Percentiles rank a stretch among this genome's conserved stretches.
phyloP scores from a whole-genome alignment of 305 asterid species.

The Withania somnifera region DNA sequence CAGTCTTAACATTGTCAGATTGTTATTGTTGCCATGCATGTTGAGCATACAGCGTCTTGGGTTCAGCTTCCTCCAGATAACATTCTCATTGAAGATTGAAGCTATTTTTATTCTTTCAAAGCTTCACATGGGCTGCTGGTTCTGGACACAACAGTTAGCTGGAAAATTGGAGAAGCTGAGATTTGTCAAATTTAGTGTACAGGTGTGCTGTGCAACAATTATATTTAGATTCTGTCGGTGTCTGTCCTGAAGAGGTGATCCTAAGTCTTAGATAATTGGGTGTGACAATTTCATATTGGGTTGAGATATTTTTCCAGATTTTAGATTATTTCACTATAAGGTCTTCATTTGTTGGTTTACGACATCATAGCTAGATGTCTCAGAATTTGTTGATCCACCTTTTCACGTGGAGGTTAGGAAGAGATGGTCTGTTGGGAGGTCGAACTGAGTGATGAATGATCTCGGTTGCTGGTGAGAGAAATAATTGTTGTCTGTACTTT shows the following conservation, averaged over 20 bases:
- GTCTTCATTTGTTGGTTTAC: not conserved
- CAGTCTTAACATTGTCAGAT: conserved; percentile 15
- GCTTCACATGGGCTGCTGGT: conserved; percentile 18
- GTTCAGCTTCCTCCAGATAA: not conserved
- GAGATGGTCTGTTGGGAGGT: conserved; percentile 1
- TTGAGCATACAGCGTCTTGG: conserved; percentile 1
- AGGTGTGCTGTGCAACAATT: conserved; percentile 19
- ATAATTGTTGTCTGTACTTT: not conserved
- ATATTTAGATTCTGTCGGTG: not conserved
- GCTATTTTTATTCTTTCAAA: conserved; percentile 14
- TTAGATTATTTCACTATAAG: not conserved
- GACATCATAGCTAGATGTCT: not conserved
- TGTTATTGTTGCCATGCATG: conserved; percentile 18
- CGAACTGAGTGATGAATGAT: not conserved
- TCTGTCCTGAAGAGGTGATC: conserved; percentile 8
- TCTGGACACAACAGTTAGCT: conserved; percentile 13
- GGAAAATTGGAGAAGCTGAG: conserved; percentile 20
- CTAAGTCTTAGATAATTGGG: conserved; percentile 5
- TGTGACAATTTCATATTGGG: conserved; percentile 10
- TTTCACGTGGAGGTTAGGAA: not conserved
- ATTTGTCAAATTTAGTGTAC: conserved; percentile 30
- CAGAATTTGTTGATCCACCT: not conserved
- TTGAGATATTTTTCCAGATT: not conserved
- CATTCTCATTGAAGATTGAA: conserved; percentile 24
- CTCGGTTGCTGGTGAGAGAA: not conserved